A percentile compares a stretch with the other conserved stretches of the same genome.
These are phyloP conservation scores for Neodidymelliopsis sp. DNA, from an alignment of 2,329 filamentous ascomycete species.

Conservation along the genomic window DNA sequence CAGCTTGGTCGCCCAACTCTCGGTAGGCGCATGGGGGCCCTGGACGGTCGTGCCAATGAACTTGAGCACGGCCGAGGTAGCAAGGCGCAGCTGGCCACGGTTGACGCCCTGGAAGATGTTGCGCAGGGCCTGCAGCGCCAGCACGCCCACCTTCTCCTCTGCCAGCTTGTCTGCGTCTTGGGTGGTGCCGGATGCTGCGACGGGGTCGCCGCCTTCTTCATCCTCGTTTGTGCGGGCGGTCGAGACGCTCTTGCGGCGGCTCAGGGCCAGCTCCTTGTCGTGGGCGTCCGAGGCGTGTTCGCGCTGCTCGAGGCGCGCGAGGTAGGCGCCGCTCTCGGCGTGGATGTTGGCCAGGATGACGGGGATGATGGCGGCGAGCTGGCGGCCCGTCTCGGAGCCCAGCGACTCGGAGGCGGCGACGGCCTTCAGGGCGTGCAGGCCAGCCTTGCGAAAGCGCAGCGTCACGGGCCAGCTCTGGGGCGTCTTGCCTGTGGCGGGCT, in stretches of 20 bases:
- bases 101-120: constrained; percentile 86
- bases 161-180: constrained; percentile 88
- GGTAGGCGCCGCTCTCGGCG: constrained; percentile 73
- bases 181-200: constrained; percentile 78
- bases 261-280: constrained; percentile 68
- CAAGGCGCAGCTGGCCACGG: constrained; percentile 78
- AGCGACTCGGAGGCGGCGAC: constrained; percentile 82
- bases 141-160: constrained; percentile 84
- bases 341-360: constrained; percentile 88
- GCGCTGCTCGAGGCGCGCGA: constrained; percentile 72
- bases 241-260: constrained; percentile 78
- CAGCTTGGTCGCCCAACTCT: constrained; percentile 81
- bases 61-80: constrained; percentile 74
- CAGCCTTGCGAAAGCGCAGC: constrained; percentile 66
- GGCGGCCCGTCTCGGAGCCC: constrained; percentile 75
- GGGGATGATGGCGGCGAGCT: constrained; percentile 80
- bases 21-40: constrained; percentile 47
- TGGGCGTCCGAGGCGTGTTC: constrained; percentile 70
- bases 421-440: constrained; percentile 75
- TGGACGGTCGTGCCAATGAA: constrained; percentile 65
- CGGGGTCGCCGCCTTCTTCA: constrained; percentile 69
- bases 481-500: constrained; percentile 47
- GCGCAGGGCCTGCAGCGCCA: constrained; percentile 86
- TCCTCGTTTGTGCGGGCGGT: constrained; percentile 64
- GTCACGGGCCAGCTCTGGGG: constrained; percentile 74